Conservation (phyloP, 345 rosid species). For the Hibiscus mutabilis region DNA sequence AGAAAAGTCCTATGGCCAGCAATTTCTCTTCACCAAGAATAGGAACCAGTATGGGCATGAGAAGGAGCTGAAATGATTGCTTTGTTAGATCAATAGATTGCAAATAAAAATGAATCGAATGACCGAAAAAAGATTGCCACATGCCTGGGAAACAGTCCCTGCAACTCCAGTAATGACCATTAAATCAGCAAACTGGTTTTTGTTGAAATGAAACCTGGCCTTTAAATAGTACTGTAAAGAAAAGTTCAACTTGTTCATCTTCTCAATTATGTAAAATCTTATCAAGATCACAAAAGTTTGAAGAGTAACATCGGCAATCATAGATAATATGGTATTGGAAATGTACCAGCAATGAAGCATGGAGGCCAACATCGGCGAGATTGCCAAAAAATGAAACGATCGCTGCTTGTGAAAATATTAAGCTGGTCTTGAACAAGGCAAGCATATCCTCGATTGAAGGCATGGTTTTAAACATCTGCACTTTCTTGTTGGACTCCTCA, state of each 20-base stretch:
- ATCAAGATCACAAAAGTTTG: no score
- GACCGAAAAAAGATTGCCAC: neutral
- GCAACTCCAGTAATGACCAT: constrained; percentile 78
- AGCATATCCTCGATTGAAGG: constrained; percentile 51
- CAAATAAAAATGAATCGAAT: neutral
- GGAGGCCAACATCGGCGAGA: constrained; percentile 71
- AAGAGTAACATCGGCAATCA: neutral
- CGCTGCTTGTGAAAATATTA: constrained; percentile 69
- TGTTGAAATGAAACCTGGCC: constrained; percentile 79
- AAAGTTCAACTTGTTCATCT: constrained; percentile 8
- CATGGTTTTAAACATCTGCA: constrained; percentile 32
- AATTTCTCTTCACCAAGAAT: constrained; percentile 63
- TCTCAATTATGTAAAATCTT: neutral
- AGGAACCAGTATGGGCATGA: constrained; percentile 75
- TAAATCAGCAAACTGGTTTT: constrained; percentile 83
- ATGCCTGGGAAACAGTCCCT: constrained; percentile 84
- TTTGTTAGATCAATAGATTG: constrained; percentile 12
- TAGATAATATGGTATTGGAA: neutral
- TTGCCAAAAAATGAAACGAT: constrained; percentile 62
- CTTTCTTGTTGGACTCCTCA: constrained; percentile 17
- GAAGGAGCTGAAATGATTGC: constrained; percentile 44
- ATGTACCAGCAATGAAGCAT: constrained; percentile 67
- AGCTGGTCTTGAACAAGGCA: constrained; percentile 55
- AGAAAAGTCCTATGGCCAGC: constrained; percentile 73
- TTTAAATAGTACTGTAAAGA: constrained; percentile 67